Evolutionary conservation across 148 eudicot genomes (phyloP).

Genomic region (Vaccinium vitisidaea): DNA sequence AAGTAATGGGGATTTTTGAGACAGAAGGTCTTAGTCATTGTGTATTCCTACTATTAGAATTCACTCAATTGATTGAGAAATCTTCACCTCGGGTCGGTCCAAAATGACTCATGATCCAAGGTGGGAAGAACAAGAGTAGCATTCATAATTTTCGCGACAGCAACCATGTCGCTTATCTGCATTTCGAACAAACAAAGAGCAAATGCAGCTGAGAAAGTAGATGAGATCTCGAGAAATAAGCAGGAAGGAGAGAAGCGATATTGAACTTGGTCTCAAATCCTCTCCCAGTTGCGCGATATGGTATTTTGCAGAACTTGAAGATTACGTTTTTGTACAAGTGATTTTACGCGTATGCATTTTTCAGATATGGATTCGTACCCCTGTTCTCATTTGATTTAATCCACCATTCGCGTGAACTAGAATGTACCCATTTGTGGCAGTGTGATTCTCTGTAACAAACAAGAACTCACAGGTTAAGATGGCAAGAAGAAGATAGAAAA

Average conservation of each 20-base stretch:
- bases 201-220: background rate
- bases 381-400: constrained; percentile 60
- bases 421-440: constrained; percentile 44
- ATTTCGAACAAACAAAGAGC: background rate
- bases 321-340: background rate
- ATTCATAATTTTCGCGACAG: constrained; percentile 46
- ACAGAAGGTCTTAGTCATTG: background rate
- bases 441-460: constrained; percentile 22
- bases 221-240: background rate
- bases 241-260: background rate
- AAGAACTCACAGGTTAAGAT: background rate
- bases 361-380: constrained; percentile 29
- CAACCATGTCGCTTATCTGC: constrained; percentile 65
- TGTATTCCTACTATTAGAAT: background rate
- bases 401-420: constrained; percentile 64
- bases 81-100: constrained; percentile 52
- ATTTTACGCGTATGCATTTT: background rate
- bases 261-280: background rate
- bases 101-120: constrained; percentile 53
- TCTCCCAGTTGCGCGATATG: background rate
- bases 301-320: background rate
- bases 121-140: constrained; percentile 58
- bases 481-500: background rate
- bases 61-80: background rate
- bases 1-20: background rate